A percentile compares a stretch with the other conserved stretches of the same genome.
Evolutionary conservation across 306 rosid species (phyloP).

Genomic region (Pyrus pyrifolia): DNA sequence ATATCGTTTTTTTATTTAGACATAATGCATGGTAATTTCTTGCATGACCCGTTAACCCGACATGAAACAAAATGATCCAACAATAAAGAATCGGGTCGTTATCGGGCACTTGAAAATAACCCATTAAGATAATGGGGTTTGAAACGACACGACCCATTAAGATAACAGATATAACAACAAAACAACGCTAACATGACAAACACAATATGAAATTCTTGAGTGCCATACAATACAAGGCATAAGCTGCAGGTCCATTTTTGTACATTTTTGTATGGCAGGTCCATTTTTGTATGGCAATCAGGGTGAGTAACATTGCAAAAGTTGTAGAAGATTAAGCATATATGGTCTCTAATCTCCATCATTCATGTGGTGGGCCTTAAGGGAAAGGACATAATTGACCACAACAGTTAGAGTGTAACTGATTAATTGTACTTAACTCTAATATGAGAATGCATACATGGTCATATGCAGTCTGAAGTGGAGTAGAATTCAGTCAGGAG

Average conservation of each 20-base stretch:
- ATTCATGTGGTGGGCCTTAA: neutral
- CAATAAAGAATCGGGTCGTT: no score
- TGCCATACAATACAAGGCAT: neutral
- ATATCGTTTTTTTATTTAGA: no score
- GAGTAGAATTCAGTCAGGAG: neutral
- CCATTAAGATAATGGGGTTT: no score
- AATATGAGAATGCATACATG: neutral
- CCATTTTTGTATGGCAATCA: neutral
- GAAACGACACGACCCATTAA: no score
- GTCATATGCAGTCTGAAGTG: neutral
- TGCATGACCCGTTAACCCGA: no score
- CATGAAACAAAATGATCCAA: no score
- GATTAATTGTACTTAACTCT: neutral
- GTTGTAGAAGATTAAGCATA: neutral
- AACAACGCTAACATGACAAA: no score
- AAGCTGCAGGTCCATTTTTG: neutral
- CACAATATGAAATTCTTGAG: no score
- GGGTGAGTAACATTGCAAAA: neutral
- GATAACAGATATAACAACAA: no score
- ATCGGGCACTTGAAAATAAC: no score
- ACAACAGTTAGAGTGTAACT: neutral
- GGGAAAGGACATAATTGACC: constrained; percentile 2
- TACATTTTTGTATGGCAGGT: neutral
- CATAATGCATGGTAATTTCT: no score
- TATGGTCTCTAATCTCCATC: neutral